These are phyloP conservation scores for Hypomyces perniciosus DNA, from an alignment of 2,329 filamentous ascomycete genomes.

Conservation along the genomic window DNA sequence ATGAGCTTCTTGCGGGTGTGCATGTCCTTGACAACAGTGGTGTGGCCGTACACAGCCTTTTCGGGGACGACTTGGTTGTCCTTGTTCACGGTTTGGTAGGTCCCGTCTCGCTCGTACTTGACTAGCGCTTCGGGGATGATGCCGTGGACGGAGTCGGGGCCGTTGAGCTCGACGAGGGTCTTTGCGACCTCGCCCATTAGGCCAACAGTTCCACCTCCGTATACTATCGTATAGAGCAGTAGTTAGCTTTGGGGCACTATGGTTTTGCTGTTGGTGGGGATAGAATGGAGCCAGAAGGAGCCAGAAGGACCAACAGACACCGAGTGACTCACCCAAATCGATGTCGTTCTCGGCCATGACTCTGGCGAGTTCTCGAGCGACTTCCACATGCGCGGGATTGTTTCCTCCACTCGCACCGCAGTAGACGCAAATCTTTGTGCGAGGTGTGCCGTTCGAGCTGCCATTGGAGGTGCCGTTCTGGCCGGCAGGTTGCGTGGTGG, in stretches of 20 bases:
- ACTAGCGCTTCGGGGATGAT: conserved; percentile 87
- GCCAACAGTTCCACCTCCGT: conserved; percentile 89
- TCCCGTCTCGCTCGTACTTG: conserved; percentile 64
- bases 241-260: not conserved
- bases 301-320: not conserved
- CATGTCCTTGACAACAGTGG: conserved; percentile 91
- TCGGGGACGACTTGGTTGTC: conserved; percentile 55
- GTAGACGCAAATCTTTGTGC: conserved; percentile 82
- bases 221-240: conserved; percentile 50
- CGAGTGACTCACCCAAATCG: conserved; percentile 51
- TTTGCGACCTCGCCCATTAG: conserved; percentile 93
- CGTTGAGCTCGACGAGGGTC: conserved; percentile 75
- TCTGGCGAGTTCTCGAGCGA: conserved; percentile 68
- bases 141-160: conserved; percentile 79
- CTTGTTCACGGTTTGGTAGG: conserved; percentile 40
- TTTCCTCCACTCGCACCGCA: conserved; percentile 76
- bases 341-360: conserved; percentile 72
- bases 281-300: not conserved
- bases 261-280: too few species aligned
- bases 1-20: conserved; percentile 93
- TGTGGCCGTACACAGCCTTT: conserved; percentile 65
- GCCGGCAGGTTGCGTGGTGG: conserved; percentile 13
- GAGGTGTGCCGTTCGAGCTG: conserved; percentile 27
- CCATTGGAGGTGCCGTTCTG: conserved; percentile 24
- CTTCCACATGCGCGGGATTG: conserved; percentile 67